Base-by-base conservation (phyloP, 2,329 filamentous ascomycete genomes). In the Fusarium sp. region DNA sequence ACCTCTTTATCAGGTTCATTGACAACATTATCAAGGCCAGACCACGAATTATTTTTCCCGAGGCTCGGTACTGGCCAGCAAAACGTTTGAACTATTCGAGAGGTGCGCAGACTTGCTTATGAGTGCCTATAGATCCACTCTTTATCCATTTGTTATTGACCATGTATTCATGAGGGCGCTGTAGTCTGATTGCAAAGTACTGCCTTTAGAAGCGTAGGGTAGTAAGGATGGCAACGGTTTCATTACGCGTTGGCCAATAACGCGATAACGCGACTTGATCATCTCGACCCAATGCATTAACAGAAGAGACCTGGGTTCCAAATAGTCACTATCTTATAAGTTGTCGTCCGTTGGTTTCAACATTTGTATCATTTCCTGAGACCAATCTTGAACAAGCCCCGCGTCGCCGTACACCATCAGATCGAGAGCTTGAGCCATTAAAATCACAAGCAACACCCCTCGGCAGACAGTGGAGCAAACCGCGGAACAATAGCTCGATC, bases 1-100 rank as follows among this genome's bases (percentile, higher is more conserved):
- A 11, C 0, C 0, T 28, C 2, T 15, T 1, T 9, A 2, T 3
- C 1, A 7, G 11, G 18, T 28, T 18, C 7, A 12, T 0, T 15
- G 6, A 14, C 20, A 13, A 39, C 20, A 39, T 32, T 14, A 1
- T 6, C 12, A 32, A 32, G 13, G 30, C 12, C 12, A 14, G 2
- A 32, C 30, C 13, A 32, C 13, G 5, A 14, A 32, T 14, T 32
- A 32, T 14, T 32, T 32, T 32, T 12, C 30, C 12, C 30, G 14
- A 14, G 30, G 30, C 30, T 32, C 5, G 30, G 30, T 6, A 32
- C 30, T 32, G 5, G 30, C 30, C 13, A 32, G 30, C 30, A 32
- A 32, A 32, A 32, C 5, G 13, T 3, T 32, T 14, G 13, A 32
- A 32, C 2, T 14, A 32, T 32, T 32, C 30, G 2, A 32, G 13